These are phyloP conservation scores for Penicillium verrucosum DNA, from an alignment of 2,329 filamentous ascomycete species.

Conservation along the genomic window DNA sequence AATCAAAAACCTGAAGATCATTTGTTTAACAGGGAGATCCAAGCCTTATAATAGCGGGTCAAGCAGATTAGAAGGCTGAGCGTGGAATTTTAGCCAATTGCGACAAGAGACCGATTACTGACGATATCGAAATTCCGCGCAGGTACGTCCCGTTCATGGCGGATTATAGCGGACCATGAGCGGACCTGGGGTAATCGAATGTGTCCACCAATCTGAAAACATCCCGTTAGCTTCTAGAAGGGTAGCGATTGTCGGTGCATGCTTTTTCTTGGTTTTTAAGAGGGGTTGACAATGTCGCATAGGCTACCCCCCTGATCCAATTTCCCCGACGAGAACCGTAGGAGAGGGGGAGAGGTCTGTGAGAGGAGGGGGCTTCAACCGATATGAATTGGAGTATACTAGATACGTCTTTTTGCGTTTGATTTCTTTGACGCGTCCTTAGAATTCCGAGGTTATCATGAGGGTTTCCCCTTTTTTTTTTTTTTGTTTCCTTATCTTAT, in stretches of 20 bases:
- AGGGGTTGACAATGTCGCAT: slow-evolving; percentile 21
- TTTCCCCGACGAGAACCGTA: slow-evolving; percentile 22
- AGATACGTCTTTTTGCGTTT: not conserved
- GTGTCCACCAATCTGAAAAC: slow-evolving; percentile 22
- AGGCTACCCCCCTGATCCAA: slow-evolving; percentile 4
- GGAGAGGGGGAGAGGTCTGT: not conserved
- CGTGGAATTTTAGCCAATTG: slow-evolving; percentile 18
- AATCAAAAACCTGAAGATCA: slow-evolving; percentile 22
- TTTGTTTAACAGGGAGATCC: slow-evolving; percentile 18
- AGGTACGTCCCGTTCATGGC: slow-evolving; percentile 23
- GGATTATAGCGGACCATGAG: not conserved
- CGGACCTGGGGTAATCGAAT: slow-evolving; percentile 32
- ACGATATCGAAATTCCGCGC: slow-evolving; percentile 25
- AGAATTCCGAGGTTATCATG: not conserved
- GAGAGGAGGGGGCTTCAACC: not conserved
- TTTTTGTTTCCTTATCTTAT: not conserved
- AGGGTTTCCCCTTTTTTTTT: not conserved
- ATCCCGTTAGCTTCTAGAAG: slow-evolving; percentile 23
- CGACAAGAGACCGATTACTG: slow-evolving; percentile 24
- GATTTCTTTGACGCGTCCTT: not conserved
- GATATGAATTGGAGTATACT: not conserved
- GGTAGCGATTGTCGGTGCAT: slow-evolving; percentile 16
- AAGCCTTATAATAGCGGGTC: slow-evolving; percentile 27
- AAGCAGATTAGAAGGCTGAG: not conserved
- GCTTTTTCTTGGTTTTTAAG: slow-evolving; percentile 12